Base-by-base conservation (phyloP, 2,329 filamentous ascomycete genomes). In the Calonectria pseudoreteaudii region DNA sequence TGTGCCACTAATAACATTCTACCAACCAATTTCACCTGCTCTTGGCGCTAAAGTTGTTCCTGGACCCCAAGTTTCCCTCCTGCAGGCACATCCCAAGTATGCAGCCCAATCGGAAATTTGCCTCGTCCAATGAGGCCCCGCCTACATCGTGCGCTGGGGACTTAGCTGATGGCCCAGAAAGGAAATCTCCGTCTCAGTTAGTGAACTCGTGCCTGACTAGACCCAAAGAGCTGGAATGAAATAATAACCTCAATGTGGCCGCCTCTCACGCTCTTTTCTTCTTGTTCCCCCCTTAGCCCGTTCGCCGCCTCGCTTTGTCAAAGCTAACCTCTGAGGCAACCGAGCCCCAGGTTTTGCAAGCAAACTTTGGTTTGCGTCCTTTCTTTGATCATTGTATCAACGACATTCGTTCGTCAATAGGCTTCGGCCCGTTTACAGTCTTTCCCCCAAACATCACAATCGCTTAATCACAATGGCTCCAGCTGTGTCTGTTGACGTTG, bases 331-430 rank as follows among this genome's bases (percentile, higher is more conserved):
- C 30, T 31, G 16, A 31, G 52, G 52, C 52, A 56, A n/a, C 30
- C 31, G 18, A n/a, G 30, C 52, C 30, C 30, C n/a, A 18, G 52
- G 30, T 31, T 30, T 56, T 50, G 64, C 78, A 84, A 84, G 81
- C 81, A 77, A 82, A 83, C 71, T 75, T 76, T 80, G 80, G 82
- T 84, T 83, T 85, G 82, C 83, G 84, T 85, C 83, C 83, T 80
- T 84, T 86, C 85, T 72, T 85, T 86, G 78, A 84, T 81, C 76
- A 64, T 34, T 74, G 76, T 49, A 80, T 74, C 71, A 82, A 78
- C 75, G 77, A 82, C 81, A 79, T 76, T 85, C 83, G 72, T 82
- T 84, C 34, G 50, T 73, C 66, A 81, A 53, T 72, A 66, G 82
- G 82, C 82, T 73, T 84, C 76, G 83, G 81, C 81, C 82, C 78